Evolutionary conservation across 2,329 filamentous ascomycete genomes (phyloP), one percentile per base, ranked within the genome.

Genomic region (Corinectria fuckeliana): DNA sequence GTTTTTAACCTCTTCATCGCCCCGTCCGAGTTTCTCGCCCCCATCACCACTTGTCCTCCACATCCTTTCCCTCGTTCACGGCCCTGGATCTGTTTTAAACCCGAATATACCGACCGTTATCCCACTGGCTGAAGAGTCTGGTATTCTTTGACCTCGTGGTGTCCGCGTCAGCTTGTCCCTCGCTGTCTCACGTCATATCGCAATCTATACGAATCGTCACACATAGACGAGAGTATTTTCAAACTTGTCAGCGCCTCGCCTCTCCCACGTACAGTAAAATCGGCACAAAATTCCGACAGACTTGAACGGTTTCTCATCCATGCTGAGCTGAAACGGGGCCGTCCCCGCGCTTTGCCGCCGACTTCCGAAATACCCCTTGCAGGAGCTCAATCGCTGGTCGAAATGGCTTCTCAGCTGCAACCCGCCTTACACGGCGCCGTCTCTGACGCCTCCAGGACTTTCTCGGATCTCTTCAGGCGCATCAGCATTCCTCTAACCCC

Each of bases 401-500:
- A 72, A 61, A 84, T 84, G 82, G 76, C 77, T 68, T 72, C 76
- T 58, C 71, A 72, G 47, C 56, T 71, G 48, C 66, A 72, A 61
- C 64, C 73, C 39, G 65, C 69, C 50, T 63, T 80, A 36, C 69
- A 71, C 47, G 68, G 71, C 48, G 67, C 71, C 50, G 68, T 72
- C 58, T 72, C 71, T 30, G 74, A 72, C 41, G 76, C 76, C 32
- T 67, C 76, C 30, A 68, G 62, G 34, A 70, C 72, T 14, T 56
- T 81, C 23, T 74, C 72, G 8, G 68, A 75, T 11, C 75, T 87
- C 28, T 73, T 75, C 49, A 85, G 82, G 68, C 83, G 86, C 60
- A 87, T 89, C 70, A 71, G 80, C 47, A 88, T 89, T 60, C 85
- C 86, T 2, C 76, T 87, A 51, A 87, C 83, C 18, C 74, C 85